A percentile compares a stretch with the other conserved stretches of the same genome.
Evolutionary conservation across 2,329 filamentous ascomycete genomes (phyloP).

Genomic region (Fusarium nisikadoi): DNA sequence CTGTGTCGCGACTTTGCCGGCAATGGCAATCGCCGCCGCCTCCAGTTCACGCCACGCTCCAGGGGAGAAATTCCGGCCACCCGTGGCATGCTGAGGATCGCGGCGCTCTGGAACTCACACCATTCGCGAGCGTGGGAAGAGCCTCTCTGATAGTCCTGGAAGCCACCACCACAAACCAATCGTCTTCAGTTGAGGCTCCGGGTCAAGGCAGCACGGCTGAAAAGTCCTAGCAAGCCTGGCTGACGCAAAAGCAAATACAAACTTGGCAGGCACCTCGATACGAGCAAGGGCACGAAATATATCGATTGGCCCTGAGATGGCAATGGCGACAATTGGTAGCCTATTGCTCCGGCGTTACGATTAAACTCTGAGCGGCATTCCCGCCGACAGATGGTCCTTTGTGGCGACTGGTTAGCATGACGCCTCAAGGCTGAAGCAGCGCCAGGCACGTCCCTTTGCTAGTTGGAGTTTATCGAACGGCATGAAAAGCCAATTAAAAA

Average conservation of each 20-base stretch:
- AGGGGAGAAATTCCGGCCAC: conserved; percentile 10
- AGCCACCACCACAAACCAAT: conserved; percentile 20
- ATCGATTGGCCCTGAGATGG: not conserved
- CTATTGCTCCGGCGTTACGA: not conserved
- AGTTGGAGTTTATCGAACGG: conserved; percentile 20
- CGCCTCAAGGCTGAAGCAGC: conserved; percentile 25
- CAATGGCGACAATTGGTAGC: not conserved
- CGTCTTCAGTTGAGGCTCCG: not conserved
- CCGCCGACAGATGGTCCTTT: conserved; percentile 2
- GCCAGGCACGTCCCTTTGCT: conserved; percentile 31
- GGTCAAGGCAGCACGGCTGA: conserved; percentile 26
- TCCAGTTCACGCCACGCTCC: conserved; percentile 24
- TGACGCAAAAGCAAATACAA: not conserved
- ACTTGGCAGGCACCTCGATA: not conserved
- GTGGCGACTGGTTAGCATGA: conserved; percentile 12
- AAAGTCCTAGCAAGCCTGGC: conserved; percentile 18
- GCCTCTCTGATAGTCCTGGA: conserved; percentile 1
- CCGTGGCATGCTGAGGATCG: conserved; percentile 15
- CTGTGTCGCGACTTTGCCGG: conserved; percentile 12
- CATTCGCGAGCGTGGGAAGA: conserved; percentile 18
- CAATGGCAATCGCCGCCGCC: conserved; percentile 28
- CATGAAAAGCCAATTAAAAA: conserved; percentile 21
- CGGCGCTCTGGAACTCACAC: conserved; percentile 15
- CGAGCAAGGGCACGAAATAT: not conserved
- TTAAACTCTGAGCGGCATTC: conserved; percentile 33